Percentiles rank a stretch among this genome's conserved stretches.
phyloP scores from a whole-genome alignment of 2,329 filamentous ascomycete genomes.

The Pseudogymnoascus sp. region DNA sequence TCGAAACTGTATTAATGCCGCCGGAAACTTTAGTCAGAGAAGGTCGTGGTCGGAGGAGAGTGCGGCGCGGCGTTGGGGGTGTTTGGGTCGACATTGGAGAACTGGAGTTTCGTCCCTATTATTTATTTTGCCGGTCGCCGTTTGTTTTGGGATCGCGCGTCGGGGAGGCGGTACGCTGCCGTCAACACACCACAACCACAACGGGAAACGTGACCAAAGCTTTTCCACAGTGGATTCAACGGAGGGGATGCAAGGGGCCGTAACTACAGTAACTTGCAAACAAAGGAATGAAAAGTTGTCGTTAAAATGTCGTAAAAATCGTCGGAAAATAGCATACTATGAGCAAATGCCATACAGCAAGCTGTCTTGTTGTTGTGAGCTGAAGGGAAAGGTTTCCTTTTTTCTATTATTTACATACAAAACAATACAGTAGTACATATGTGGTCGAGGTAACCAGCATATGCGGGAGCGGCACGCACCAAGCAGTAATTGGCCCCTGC shows the following conservation, averaged over 20 bases:
- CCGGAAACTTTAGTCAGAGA: constrained; percentile 18
- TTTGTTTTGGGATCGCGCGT: constrained; percentile 9
- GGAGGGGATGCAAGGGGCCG: neutral
- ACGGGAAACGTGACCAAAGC: constrained; percentile 3
- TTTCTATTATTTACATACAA: neutral
- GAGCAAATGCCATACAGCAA: neutral
- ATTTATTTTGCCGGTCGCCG: constrained; percentile 7
- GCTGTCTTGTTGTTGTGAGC: neutral
- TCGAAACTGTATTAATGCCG: constrained; percentile 43
- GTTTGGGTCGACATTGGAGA: constrained; percentile 17
- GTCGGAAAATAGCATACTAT: neutral
- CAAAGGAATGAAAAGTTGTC: neutral
- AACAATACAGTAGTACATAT: neutral
- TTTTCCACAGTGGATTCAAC: neutral
- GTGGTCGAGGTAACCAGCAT: neutral
- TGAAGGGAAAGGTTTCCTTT: neutral
- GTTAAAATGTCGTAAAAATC: neutral
- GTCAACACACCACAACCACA: constrained; percentile 1
- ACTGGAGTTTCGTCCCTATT: neutral
- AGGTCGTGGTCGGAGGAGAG: constrained; percentile 27
- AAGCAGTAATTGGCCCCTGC: constrained; percentile 8
- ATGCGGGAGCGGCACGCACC: constrained; percentile 6
- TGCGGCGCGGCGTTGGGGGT: constrained; percentile 24
- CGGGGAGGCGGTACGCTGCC: constrained; percentile 6
- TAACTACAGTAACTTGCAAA: constrained; percentile 1